These are phyloP conservation scores for Cytospora schulzeri DNA, from an alignment of 2,329 filamentous ascomycete species.

Conservation along the genomic window DNA sequence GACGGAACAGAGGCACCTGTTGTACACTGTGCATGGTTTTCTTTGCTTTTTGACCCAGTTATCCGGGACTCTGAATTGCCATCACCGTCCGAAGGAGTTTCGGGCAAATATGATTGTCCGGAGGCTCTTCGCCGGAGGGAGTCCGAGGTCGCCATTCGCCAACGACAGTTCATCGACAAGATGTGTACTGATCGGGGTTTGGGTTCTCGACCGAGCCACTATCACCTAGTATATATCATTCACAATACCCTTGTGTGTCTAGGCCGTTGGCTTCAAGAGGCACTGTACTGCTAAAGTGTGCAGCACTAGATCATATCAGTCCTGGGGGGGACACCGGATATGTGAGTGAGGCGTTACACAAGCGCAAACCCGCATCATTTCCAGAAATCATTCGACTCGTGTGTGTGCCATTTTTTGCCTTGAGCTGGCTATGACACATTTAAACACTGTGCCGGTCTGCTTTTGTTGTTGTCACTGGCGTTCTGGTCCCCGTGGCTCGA, in stretches of 20 bases:
- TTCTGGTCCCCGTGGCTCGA: background rate
- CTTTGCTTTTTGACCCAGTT: background rate
- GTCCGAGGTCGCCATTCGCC: background rate
- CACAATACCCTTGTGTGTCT: constrained; percentile 5
- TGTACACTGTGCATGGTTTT: background rate
- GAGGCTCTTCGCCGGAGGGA: background rate
- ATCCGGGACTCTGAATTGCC: background rate
- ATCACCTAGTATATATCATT: constrained; percentile 2
- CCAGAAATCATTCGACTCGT: background rate
- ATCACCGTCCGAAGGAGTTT: background rate
- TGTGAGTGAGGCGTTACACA: constrained; percentile 2
- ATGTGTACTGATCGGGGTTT: background rate
- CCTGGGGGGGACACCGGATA: background rate
- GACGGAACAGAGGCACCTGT: background rate
- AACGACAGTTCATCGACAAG: background rate
- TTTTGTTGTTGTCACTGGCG: background rate
- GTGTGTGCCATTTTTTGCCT: background rate
- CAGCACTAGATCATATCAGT: constrained; percentile 1
- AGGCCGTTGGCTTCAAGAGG: background rate
- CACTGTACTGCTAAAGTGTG: background rate
- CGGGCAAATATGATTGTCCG: background rate
- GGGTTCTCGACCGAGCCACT: background rate
- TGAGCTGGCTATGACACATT: background rate
- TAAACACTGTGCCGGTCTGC: background rate
- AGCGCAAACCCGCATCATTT: constrained; percentile 9